Conservation (phyloP, 1,284 basidiomycete species). For the Microbotryum scabiosae region DNA sequence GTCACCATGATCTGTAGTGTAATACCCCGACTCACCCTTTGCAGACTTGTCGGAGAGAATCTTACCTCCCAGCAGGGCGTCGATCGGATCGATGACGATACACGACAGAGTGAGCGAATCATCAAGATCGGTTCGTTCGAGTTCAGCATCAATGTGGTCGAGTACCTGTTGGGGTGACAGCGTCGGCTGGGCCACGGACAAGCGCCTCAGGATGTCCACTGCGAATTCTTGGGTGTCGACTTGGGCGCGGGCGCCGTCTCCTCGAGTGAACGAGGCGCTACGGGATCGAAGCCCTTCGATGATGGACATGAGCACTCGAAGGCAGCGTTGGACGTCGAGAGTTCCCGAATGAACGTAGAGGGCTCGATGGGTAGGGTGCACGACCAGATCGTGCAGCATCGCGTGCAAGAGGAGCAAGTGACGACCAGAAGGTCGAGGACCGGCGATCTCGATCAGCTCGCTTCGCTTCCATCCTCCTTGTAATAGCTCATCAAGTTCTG, state of each 20-base stretch:
- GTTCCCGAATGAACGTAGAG: background rate
- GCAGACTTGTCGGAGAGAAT: background rate
- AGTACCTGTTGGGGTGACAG: background rate
- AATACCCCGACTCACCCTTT: background rate
- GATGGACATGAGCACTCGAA: background rate
- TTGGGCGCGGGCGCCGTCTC: background rate
- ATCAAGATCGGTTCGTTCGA: background rate
- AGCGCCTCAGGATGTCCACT: background rate
- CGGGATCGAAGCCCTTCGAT: background rate
- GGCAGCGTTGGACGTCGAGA: background rate
- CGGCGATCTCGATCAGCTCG: background rate
- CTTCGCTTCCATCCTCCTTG: too few relatives aligned
- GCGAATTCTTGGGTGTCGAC: background rate
- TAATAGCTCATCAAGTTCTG: too few relatives aligned
- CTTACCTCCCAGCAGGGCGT: background rate
- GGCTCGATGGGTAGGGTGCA: background rate
- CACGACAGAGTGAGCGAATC: background rate
- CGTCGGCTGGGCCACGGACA: background rate
- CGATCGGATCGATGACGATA: constrained; percentile 1
- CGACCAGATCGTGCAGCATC: background rate
- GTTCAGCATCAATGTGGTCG: background rate
- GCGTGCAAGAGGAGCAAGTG: background rate
- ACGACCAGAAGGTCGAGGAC: background rate
- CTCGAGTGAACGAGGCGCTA: background rate
- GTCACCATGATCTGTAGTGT: background rate